phyloP scores from a whole-genome alignment of 805 yeast genomes.

The Myxozyma neotropica region DNA sequence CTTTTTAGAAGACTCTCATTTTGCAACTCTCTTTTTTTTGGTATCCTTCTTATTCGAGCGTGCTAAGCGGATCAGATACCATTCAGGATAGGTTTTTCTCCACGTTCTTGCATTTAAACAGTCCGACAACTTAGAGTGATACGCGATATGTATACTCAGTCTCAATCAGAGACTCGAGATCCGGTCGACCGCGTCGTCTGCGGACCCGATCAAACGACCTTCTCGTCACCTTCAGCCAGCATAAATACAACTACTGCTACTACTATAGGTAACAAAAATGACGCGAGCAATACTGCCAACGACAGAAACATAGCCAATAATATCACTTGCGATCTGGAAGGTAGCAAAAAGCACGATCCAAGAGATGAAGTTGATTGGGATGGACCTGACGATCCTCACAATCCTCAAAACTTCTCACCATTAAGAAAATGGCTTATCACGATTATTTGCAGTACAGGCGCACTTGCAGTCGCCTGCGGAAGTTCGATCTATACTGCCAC shows the following conservation, averaged over 20 bases:
- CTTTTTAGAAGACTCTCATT: too few relatives aligned
- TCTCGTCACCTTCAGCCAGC: neutral
- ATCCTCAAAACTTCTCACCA: conserved; percentile 44
- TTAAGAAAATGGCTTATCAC: conserved; percentile 48
- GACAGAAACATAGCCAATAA: neutral
- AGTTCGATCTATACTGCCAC: conserved; percentile 55
- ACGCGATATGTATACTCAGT: neutral
- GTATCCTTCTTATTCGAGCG: too few relatives aligned
- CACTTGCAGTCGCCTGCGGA: conserved; percentile 47
- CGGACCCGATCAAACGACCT: neutral
- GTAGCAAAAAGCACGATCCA: neutral
- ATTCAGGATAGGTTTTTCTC: too few relatives aligned
- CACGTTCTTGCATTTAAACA: too few relatives aligned
- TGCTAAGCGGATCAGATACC: too few relatives aligned
- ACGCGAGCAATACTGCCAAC: neutral
- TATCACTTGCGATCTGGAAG: neutral
- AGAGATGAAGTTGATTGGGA: conserved; percentile 33
- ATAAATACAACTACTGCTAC: neutral
- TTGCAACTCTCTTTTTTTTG: too few relatives aligned
- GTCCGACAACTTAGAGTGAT: neutral
- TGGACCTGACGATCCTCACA: conserved; percentile 42
- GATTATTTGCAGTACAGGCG: conserved; percentile 34
- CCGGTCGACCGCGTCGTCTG: conserved; percentile 2
- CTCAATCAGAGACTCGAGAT: neutral
- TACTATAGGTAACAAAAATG: neutral